Base-by-base conservation (phyloP, 352 stramenopile species). In the Phytophthora pisi region DNA sequence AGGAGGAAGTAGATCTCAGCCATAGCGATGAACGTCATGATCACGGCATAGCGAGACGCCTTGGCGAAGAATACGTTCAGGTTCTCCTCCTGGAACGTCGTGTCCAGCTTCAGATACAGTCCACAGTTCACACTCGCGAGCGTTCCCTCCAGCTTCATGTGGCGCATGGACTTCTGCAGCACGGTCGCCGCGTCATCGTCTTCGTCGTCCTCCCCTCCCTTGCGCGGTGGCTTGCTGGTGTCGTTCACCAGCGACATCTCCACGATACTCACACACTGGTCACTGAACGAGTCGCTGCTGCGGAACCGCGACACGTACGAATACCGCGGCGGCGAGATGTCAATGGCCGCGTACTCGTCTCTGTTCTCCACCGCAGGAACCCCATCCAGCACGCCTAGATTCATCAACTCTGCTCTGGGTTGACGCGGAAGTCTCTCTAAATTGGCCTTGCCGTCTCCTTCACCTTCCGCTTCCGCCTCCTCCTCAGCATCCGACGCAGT, bases 1-100 rank as follows among this genome's bases (percentile, higher is more conserved):
- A 97, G 73, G 28, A 97, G 62, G 53, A 96, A 84, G 57, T 93
- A 93, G 45, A 97, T 95, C 71, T 97, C 89, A 3, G 78, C 65
- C 74, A 97, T 88, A 10, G 86, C 88, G 31, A 96, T 79, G 40
- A 96, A 81, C 50, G 90, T 96, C 84, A 96, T 95, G 47, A 93
- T 74, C 51, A 96, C 81, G 2, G 88, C 86, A 61, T 92, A 95
- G 20, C 77, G 78, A 5, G 85, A 90, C 9, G 84, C 88, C 58
- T 92, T 95, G 26, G 83, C 78, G 45, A 95, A 92, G 54, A 95
- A 92, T 40, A 86, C 68, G 52, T 93, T 90, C 15, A 93, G 66
- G 69, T 96, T 94, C 51, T 93, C 86, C 50, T 93, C 88, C 47
- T 93, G 74, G 58, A 93, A 93, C 31, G 84, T 85, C 54, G 84